Evolutionary conservation across 192 early-diverging fungal species (phyloP).

Genomic region (Umbelopsis ramanniana): DNA sequence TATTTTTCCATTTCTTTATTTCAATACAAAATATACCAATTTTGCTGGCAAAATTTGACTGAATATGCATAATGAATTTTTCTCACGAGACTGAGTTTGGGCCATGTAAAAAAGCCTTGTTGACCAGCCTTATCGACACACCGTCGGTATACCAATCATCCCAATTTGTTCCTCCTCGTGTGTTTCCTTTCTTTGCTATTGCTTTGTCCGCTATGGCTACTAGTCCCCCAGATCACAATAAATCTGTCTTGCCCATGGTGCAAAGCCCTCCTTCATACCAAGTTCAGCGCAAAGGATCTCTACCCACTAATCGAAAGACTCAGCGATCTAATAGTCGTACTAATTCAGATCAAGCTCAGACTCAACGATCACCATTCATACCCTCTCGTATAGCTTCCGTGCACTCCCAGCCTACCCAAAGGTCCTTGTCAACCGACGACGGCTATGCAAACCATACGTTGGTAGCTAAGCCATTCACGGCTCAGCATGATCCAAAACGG

Average conservation of each 20-base stretch:
- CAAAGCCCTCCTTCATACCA: not conserved
- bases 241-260: not conserved
- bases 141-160: not conserved
- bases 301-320: not conserved
- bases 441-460: not conserved
- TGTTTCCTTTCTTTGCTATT: not conserved
- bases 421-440: not conserved
- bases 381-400: not conserved
- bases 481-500: conserved; percentile 36
- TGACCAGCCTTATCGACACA: not conserved
- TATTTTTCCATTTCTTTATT: not conserved
- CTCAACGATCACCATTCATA: conserved; percentile 2
- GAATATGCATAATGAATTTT: not conserved
- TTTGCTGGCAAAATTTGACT: not conserved
- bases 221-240: conserved; percentile 4
- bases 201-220: not conserved
- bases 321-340: not conserved
- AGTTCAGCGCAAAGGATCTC: conserved; percentile 2
- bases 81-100: conserved; percentile 15
- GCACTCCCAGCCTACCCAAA: conserved; percentile 1
- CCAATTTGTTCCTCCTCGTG: not conserved
- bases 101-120: not conserved
- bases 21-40: not conserved
- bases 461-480: conserved; percentile 10
- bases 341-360: not conserved